phyloP scores from a whole-genome alignment of 2,329 filamentous ascomycete species.

The Colletotrichum ledebouriae region DNA sequence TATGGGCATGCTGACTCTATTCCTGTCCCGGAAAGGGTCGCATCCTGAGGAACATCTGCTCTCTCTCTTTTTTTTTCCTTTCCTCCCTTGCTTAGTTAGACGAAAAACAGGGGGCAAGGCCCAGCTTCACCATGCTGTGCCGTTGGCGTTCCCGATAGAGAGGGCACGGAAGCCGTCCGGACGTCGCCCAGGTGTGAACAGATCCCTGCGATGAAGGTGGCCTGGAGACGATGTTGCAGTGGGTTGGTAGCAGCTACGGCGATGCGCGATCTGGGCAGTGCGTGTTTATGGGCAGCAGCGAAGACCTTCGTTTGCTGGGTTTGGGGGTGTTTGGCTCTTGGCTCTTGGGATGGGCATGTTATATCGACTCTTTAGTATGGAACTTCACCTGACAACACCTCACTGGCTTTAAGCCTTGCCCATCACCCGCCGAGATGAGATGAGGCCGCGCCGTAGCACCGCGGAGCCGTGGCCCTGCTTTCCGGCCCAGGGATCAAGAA shows the following conservation, averaged over 20 bases:
- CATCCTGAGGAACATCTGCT: too few relatives aligned
- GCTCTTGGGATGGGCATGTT: too few relatives aligned
- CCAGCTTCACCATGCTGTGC: background rate
- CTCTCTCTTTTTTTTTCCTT: too few relatives aligned
- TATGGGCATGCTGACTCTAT: background rate
- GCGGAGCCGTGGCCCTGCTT: conserved; percentile 1
- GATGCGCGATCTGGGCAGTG: conserved; percentile 14
- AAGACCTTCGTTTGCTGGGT: too few relatives aligned
- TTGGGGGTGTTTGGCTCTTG: too few relatives aligned
- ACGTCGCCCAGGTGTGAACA: background rate
- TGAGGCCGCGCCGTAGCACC: conserved; percentile 17
- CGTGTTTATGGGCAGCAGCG: too few relatives aligned
- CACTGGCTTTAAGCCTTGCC: background rate
- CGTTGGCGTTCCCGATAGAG: background rate
- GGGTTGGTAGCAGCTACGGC: background rate
- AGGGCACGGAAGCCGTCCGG: background rate
- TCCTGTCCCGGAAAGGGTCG: background rate
- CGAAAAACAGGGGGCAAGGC: background rate
- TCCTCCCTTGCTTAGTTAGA: too few relatives aligned
- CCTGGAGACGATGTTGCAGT: background rate
- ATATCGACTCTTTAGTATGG: background rate
- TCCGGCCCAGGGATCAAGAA: background rate
- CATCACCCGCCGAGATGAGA: conserved; percentile 9
- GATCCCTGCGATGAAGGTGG: conserved; percentile 1
- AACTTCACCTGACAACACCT: background rate